Conservation (phyloP, 306 rosid species). For the Vigna nakashimae region DNA sequence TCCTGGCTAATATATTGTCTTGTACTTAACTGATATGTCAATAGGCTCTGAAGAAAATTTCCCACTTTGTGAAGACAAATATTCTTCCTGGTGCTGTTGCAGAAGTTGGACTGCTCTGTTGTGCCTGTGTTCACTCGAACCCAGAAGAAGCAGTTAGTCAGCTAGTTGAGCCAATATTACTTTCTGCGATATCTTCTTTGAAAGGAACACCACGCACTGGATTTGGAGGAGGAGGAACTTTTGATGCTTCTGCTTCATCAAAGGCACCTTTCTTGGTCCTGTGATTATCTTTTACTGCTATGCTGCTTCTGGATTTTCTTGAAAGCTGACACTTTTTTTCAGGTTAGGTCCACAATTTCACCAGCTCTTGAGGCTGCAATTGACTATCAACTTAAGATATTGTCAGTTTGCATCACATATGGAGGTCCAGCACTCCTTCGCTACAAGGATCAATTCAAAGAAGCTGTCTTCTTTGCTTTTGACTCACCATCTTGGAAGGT, state of each 20-base stretch:
- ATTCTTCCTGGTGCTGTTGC: slow-evolving; percentile 98
- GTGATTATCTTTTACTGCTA: slow-evolving; percentile 39
- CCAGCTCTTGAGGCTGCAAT: slow-evolving; percentile 98
- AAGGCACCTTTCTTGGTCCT: slow-evolving; percentile 61
- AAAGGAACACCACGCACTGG: slow-evolving; percentile 82
- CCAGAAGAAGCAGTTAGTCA: slow-evolving; percentile 90
- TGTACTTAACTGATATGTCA: slow-evolving; percentile 42
- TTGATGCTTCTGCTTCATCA: slow-evolving; percentile 56
- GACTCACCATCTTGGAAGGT: slow-evolving; percentile 99
- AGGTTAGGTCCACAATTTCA: slow-evolving; percentile 85
- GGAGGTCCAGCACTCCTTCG: slow-evolving; percentile 82
- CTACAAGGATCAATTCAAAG: slow-evolving; percentile 81
- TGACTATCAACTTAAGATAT: slow-evolving; percentile 87
- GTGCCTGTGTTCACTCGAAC: slow-evolving; percentile 92
- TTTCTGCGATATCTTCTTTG: slow-evolving; percentile 81
- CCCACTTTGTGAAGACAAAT: slow-evolving; percentile 94
- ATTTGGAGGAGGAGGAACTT: slow-evolving; percentile 82
- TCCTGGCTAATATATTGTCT: slow-evolving; percentile 33
- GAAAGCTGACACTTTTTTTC: slow-evolving; percentile 48
- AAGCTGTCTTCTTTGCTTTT: slow-evolving; percentile 82
- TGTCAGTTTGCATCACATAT: slow-evolving; percentile 89
- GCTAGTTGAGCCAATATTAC: slow-evolving; percentile 85
- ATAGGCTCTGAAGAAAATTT: slow-evolving; percentile 94
- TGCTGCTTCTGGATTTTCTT: slow-evolving; percentile 40
- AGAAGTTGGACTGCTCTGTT: slow-evolving; percentile 98